Evolutionary conservation across 306 rosid genomes (phyloP).

Genomic region (Abrus pulchellus): DNA sequence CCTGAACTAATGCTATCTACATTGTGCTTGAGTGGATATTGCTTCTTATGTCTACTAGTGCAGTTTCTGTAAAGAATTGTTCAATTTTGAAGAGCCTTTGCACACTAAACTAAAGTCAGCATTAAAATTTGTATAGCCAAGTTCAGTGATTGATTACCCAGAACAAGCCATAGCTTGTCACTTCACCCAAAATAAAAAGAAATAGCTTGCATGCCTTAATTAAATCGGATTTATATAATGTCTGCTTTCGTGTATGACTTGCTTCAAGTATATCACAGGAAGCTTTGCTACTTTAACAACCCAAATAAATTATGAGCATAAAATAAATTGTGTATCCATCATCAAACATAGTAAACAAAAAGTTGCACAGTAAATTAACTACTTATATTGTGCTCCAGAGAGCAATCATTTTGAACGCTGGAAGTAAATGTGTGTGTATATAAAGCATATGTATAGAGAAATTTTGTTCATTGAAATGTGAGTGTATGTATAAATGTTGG

Average conservation of each 20-base stretch:
- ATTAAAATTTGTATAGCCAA: background rate
- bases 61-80: conserved; percentile 42
- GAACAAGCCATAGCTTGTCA: background rate
- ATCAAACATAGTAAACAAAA: too few relatives aligned
- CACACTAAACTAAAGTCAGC: background rate
- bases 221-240: conserved; percentile 31
- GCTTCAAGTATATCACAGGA: conserved; percentile 22
- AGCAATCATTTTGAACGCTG: too few relatives aligned
- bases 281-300: too few relatives aligned
- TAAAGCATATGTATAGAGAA: too few relatives aligned
- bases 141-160: conserved; percentile 23
- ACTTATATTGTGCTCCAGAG: too few relatives aligned
- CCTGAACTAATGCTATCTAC: conserved; percentile 44
- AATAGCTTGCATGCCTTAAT: background rate
- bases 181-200: too few relatives aligned
- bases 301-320: conserved; percentile 41
- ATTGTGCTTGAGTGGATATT: conserved; percentile 53
- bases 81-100: conserved; percentile 27
- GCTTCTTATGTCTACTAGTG: conserved; percentile 48
- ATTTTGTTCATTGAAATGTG: too few relatives aligned
- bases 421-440: too few relatives aligned
- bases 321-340: background rate
- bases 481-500: too few relatives aligned
- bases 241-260: conserved; percentile 40
- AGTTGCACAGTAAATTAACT: too few relatives aligned